Conservation (phyloP, 2,329 filamentous ascomycete species). For the Cercospora zeae-maydis region DNA sequence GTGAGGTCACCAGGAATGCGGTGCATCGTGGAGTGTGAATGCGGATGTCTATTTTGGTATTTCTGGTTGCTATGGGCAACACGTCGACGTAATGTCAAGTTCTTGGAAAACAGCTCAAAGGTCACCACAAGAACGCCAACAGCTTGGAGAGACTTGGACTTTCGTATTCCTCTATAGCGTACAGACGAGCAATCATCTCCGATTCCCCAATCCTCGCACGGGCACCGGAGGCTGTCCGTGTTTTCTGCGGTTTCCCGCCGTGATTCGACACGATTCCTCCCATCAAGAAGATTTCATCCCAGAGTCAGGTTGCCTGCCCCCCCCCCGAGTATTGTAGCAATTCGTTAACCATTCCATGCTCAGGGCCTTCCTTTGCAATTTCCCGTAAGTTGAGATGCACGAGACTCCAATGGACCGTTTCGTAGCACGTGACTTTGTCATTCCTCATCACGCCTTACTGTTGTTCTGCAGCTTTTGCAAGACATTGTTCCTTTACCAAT, state of each 20-base stretch:
- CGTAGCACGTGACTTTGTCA: not conserved
- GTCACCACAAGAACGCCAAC: not conserved
- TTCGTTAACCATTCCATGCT: slow-evolving; percentile 4
- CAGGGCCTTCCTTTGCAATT: not conserved
- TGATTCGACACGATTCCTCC: not conserved
- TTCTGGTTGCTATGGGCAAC: slow-evolving; percentile 70
- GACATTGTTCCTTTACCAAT: slow-evolving; percentile 14
- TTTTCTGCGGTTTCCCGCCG: not conserved
- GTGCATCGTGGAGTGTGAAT: slow-evolving; percentile 29
- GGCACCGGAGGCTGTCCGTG: not conserved
- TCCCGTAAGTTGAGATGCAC: not conserved
- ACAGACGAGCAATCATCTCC: not conserved
- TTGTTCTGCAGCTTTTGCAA: slow-evolving; percentile 18
- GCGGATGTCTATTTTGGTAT: slow-evolving; percentile 70
- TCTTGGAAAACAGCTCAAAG: not conserved
- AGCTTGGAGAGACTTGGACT: not conserved
- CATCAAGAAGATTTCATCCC: not conserved
- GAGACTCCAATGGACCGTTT: not conserved
- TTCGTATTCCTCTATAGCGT: not conserved
- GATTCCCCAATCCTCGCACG: not conserved
- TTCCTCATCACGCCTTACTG: slow-evolving; percentile 6
- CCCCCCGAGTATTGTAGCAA: slow-evolving; percentile 11
- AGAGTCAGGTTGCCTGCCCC: not conserved
- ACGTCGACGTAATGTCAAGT: not conserved
- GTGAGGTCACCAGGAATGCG: slow-evolving; percentile 11